Evolutionary conservation across 2,329 filamentous ascomycete species (phyloP).

Genomic region (Diaporthe sp.): DNA sequence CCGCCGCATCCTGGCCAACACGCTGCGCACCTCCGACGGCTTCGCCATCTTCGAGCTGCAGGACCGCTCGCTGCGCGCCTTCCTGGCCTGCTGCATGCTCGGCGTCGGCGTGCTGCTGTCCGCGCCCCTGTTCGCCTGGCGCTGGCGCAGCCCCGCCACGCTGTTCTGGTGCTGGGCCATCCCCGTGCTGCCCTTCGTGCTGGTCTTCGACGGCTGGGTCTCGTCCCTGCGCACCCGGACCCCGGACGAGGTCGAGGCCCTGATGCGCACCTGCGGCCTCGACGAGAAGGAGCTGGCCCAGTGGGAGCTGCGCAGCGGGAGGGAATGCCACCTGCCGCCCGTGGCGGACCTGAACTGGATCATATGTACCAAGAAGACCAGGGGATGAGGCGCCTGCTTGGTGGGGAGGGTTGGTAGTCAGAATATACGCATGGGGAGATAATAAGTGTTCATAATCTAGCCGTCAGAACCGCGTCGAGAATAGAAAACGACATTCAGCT

Average conservation of each 20-base stretch:
- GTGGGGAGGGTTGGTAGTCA: not conserved
- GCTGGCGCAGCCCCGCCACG: conserved; percentile 65
- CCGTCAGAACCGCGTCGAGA: not conserved
- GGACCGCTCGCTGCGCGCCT: conserved; percentile 69
- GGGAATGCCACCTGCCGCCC: conserved; percentile 64
- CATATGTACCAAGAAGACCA: conserved; percentile 57
- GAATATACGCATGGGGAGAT: not conserved
- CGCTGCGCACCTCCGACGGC: conserved; percentile 74
- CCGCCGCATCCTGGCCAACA: conserved; percentile 72
- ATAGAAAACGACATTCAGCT: not conserved
- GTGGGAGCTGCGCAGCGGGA: conserved; percentile 67
- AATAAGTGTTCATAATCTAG: not conserved
- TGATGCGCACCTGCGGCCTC: conserved; percentile 69
- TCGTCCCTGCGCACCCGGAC: conserved; percentile 78
- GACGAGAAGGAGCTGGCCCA: conserved; percentile 49
- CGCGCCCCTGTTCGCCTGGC: conserved; percentile 67
- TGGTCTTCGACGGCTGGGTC: conserved; percentile 78
- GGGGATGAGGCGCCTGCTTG: not conserved
- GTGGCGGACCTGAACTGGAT: conserved; percentile 67
- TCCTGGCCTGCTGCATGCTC: conserved; percentile 67
- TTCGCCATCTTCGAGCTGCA: conserved; percentile 84
- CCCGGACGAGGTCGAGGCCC: conserved; percentile 71
- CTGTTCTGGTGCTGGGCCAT: conserved; percentile 77
- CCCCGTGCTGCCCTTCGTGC: conserved; percentile 76
- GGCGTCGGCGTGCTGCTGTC: conserved; percentile 65